phyloP scores from a whole-genome alignment of 1,139 yeast species.

The Debaryomyces sp. region DNA sequence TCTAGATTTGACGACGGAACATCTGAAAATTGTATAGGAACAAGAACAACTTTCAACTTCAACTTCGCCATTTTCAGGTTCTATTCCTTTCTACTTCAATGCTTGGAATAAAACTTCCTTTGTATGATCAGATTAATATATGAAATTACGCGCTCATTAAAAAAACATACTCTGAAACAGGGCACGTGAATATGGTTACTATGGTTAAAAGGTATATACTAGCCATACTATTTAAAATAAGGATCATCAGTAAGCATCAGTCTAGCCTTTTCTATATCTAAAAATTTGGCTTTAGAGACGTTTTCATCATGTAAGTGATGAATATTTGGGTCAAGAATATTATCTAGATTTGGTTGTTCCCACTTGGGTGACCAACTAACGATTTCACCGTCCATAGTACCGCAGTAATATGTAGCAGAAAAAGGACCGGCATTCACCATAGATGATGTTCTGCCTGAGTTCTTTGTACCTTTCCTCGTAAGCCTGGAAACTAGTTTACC shows the following conservation, averaged over 20 bases:
- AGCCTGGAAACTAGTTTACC: conserved; percentile 64
- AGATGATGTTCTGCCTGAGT: conserved; percentile 48
- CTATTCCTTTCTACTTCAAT: neutral
- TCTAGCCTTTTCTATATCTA: conserved; percentile 5
- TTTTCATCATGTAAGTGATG: neutral
- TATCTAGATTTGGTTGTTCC: conserved; percentile 20
- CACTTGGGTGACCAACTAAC: conserved; percentile 50
- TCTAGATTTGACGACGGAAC: conserved; percentile 17
- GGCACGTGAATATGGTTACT: conserved; percentile 7
- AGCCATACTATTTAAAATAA: conserved; percentile 4
- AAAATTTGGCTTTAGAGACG: neutral
- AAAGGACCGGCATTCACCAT: conserved; percentile 52
- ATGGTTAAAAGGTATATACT: neutral
- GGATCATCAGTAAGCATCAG: conserved; percentile 6
- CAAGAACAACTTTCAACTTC: conserved; percentile 43
- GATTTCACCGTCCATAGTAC: conserved; percentile 62
- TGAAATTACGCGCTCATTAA: conserved; percentile 3
- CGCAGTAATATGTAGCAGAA: conserved; percentile 49
- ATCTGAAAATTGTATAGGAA: conserved; percentile 29
- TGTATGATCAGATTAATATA: neutral
- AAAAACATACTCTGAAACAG: neutral
- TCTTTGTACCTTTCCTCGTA: conserved; percentile 37
- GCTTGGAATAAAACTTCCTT: neutral
- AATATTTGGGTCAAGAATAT: conserved; percentile 12
- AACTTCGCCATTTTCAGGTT: conserved; percentile 27